phyloP scores from a whole-genome alignment of 257 asterid species.

The Solanum peruvianum region DNA sequence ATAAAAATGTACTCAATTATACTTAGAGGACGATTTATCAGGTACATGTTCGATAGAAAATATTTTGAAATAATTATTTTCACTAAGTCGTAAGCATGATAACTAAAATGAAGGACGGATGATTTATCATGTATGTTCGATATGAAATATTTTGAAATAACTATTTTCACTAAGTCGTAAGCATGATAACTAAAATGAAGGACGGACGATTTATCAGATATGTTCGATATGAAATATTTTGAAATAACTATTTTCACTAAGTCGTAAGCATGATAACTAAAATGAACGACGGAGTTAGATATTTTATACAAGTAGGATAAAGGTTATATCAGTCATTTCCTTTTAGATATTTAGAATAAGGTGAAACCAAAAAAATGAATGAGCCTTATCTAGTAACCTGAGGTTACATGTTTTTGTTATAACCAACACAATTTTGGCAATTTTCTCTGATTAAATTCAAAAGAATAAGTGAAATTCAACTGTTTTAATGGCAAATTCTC shows the following conservation, averaged over 20 bases:
- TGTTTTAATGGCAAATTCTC: conserved; percentile 16
- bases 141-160: too few species aligned
- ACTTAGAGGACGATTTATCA: too few species aligned
- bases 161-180: too few species aligned
- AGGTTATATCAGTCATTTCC: neutral
- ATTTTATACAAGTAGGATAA: neutral
- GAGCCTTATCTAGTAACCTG: neutral
- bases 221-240: too few species aligned
- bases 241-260: neutral
- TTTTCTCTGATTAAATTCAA: neutral
- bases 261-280: neutral
- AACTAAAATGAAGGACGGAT: too few species aligned
- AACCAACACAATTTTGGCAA: neutral
- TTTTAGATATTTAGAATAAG: neutral
- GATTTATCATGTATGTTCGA: too few species aligned
- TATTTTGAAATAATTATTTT: too few species aligned
- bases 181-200: too few species aligned
- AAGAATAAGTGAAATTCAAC: neutral
- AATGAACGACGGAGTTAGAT: neutral
- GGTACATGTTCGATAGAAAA: too few species aligned
- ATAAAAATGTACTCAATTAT: too few species aligned
- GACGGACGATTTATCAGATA: too few species aligned
- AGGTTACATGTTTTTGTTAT: neutral
- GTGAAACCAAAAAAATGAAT: neutral
- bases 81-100: too few species aligned